A percentile compares a stretch with the other conserved stretches of the same genome.
Conservation (phyloP, 2,329 filamentous ascomycete species). For the Trichoderma koningiopsis region DNA sequence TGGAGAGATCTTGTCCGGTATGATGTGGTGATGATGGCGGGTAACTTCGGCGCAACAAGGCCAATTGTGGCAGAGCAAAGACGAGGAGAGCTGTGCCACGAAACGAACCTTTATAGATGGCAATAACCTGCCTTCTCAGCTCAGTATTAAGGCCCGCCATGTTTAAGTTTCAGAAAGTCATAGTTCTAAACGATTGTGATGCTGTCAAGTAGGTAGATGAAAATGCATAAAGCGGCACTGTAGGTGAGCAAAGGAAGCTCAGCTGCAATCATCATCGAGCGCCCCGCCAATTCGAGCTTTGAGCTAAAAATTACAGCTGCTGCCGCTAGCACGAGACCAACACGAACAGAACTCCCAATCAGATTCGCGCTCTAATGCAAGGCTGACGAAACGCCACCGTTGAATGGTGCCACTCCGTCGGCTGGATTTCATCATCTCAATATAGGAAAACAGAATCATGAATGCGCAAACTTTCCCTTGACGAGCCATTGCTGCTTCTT, state of each 20-base stretch:
- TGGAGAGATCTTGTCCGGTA: not conserved
- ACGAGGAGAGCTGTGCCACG: not conserved
- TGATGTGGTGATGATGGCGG: not conserved
- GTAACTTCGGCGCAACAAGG: not conserved
- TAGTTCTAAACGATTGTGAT: not conserved
- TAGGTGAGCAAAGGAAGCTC: not conserved
- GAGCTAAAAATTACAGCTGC: not conserved
- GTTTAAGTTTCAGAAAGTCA: not conserved
- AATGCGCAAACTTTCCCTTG: not conserved
- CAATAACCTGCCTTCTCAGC: constrained; percentile 77
- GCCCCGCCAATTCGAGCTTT: constrained; percentile 1
- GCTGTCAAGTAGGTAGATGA: no score
- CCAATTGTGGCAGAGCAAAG: not conserved
- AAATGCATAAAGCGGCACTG: not conserved
- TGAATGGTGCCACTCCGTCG: not conserved
- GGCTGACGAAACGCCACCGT: constrained; percentile 9
- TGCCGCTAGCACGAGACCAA: not conserved
- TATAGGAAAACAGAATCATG: not conserved
- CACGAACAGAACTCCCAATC: not conserved
- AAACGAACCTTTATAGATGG: constrained; percentile 81
- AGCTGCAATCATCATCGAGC: not conserved
- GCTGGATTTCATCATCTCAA: not conserved
- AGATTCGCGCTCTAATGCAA: constrained; percentile 5
- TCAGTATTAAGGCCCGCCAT: constrained; percentile 47
- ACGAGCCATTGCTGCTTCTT: not conserved